Base-by-base conservation (phyloP, 2,329 filamentous ascomycete species). In the Sphaerulina musiva region DNA sequence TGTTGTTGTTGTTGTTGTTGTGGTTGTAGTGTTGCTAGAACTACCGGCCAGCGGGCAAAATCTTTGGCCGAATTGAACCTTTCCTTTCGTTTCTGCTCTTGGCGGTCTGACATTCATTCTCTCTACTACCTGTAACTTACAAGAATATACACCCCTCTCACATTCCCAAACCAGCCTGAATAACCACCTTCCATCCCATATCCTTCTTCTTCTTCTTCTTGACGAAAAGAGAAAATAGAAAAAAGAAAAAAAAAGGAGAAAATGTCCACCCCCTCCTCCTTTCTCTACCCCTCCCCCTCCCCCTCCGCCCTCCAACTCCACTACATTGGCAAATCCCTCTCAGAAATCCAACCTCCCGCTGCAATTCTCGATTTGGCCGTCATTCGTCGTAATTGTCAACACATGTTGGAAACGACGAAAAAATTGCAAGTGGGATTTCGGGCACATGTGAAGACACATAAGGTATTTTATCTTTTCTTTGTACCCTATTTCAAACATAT, bases 361-460 rank as follows among this genome's bases (percentile, higher is more conserved):
- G 80, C 80, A 2, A 75, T 92, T 40, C 72, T 92, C 11, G 86
- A 92, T 67, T 69, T 82, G 9, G 81, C 82, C 3, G 82, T 85
- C 41, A 72, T 89, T 23, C 74, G 79, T 51, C 73, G 77, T 46
- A 89, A 92, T 65, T 92, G 87, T 69, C 70, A 75, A 56, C 75
- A 80, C 36, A 91, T 93, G 86, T 78, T 89, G 6, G 74, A 82
- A 10, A 80, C 86, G 0, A 78, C 80, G 11, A 68, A 77, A 40
- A 71, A 72, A 47, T 71, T 91, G 11, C 74, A 77, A 0, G 75
- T 91, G 23, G 78, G 77, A 6, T 92, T 89, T 74, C 76, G 88
- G 55, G 84, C 85, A 1, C 88, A 93, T 68, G 82, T 92, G 56
- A 93, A 93, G 72, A 90, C 86, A 20, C 88, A 93, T 69, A 93